A percentile compares a stretch with the other conserved stretches of the same genome.
Evolutionary conservation across 2,329 filamentous ascomycete genomes (phyloP).

Genomic region (Polychaeton citri): DNA sequence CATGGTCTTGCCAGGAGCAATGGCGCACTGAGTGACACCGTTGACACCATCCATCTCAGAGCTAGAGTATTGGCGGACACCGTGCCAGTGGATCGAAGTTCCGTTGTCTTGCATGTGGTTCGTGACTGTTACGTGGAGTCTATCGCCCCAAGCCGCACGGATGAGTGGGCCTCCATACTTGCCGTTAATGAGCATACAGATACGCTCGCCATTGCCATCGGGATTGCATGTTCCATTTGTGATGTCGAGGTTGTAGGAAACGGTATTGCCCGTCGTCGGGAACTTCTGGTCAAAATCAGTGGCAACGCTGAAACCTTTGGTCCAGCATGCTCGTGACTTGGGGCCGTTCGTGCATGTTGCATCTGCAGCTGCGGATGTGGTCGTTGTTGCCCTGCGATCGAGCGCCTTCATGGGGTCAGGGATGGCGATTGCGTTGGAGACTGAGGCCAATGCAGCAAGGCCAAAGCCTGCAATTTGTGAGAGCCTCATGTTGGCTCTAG

Average conservation of each 20-base stretch:
- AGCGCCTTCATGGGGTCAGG: constrained; percentile 1
- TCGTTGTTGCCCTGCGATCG: constrained; percentile 2
- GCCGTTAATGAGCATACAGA: constrained; percentile 43
- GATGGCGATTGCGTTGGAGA: constrained; percentile 3
- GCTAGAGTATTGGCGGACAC: constrained; percentile 34
- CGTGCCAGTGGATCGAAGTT: constrained; percentile 39
- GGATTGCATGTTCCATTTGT: constrained; percentile 23
- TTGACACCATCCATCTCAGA: constrained; percentile 38
- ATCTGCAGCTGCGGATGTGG: constrained; percentile 3
- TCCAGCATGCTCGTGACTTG: constrained; percentile 25
- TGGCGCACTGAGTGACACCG: constrained; percentile 32
- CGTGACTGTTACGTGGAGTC: constrained; percentile 20
- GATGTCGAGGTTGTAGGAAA: constrained; percentile 21
- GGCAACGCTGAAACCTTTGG: constrained; percentile 24
- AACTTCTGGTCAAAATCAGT: constrained; percentile 29
- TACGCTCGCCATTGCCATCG: constrained; percentile 21
- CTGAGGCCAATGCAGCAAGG: constrained; percentile 3
- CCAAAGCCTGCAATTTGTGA: constrained; percentile 3
- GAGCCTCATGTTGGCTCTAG: constrained; percentile 5
- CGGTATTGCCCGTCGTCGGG: constrained; percentile 22
- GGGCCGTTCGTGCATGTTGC: constrained; percentile 24
- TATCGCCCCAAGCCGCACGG: constrained; percentile 30
- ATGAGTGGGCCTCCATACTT: constrained; percentile 34
- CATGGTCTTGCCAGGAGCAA: constrained; percentile 19
- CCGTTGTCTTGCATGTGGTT: constrained; percentile 23